These are phyloP conservation scores for Rhynchosporium secalis DNA, from an alignment of 2,329 filamentous ascomycete species.

Conservation along the genomic window DNA sequence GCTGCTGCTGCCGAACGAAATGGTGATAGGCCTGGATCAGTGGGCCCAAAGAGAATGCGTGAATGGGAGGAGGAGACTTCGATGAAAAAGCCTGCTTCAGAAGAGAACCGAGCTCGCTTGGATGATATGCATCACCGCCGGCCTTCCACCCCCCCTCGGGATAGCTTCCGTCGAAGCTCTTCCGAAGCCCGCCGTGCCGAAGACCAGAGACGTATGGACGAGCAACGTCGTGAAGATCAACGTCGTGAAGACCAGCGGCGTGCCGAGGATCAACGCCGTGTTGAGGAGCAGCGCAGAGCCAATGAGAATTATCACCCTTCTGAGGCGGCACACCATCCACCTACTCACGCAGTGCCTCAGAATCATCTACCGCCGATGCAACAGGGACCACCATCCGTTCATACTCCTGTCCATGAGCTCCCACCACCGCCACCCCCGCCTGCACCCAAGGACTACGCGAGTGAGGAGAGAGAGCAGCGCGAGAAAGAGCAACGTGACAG, in stretches of 20 bases:
- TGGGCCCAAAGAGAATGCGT: slow-evolving; percentile 77
- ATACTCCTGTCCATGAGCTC: slow-evolving; percentile 45
- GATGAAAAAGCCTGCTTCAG: slow-evolving; percentile 83
- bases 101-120: slow-evolving; percentile 82
- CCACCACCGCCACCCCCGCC: slow-evolving; percentile 47
- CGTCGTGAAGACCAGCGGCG: slow-evolving; percentile 34
- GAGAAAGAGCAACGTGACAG: slow-evolving; percentile 24
- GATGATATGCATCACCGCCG: slow-evolving; percentile 82
- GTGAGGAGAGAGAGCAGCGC: slow-evolving; percentile 51
- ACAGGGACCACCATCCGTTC: slow-evolving; percentile 56
- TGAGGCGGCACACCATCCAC: slow-evolving; percentile 85
- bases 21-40: slow-evolving; percentile 77
- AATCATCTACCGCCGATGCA: slow-evolving; percentile 65
- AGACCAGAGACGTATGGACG: slow-evolving; percentile 66
- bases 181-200: slow-evolving; percentile 65
- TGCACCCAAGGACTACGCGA: slow-evolving; percentile 51
- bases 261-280: slow-evolving; percentile 58
- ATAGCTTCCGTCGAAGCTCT: slow-evolving; percentile 74
- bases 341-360: slow-evolving; percentile 56
- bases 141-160: slow-evolving; percentile 70
- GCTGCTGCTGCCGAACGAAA: slow-evolving; percentile 60
- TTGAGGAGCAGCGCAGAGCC: slow-evolving; percentile 65
- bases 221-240: slow-evolving; percentile 48
- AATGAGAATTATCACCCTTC: slow-evolving; percentile 87
- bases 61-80: slow-evolving; percentile 83